Percentiles rank a stretch among this genome's conserved stretches.
phyloP scores from a whole-genome alignment of 2,329 filamentous ascomycete genomes.

The Pseudocercospora fijiensis region DNA sequence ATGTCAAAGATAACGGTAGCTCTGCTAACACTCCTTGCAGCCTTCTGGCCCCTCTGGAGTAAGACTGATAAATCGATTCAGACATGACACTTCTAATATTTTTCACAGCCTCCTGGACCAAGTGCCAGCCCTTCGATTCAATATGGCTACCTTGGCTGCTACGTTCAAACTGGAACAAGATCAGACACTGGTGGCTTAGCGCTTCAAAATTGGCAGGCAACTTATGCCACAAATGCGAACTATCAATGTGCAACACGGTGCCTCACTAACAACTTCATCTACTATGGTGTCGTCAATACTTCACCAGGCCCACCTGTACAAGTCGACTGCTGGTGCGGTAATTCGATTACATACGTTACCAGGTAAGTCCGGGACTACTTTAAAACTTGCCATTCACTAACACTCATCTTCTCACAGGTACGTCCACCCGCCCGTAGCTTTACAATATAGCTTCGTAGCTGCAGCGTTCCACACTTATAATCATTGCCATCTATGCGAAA shows the following conservation, averaged over 20 bases:
- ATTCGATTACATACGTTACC: slow-evolving; percentile 30
- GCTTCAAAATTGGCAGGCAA: slow-evolving; percentile 25
- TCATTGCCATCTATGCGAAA: slow-evolving; percentile 34
- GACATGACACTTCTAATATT: not conserved
- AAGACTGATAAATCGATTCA: not conserved
- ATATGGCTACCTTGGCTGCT: slow-evolving; percentile 36
- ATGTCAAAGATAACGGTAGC: no score
- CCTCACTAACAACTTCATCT: slow-evolving; percentile 20
- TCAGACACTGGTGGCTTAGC: slow-evolving; percentile 29
- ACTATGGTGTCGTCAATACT: slow-evolving; percentile 33
- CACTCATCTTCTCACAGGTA: not conserved
- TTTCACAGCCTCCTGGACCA: slow-evolving; percentile 12
- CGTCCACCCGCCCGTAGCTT: not conserved
- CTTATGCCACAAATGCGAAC: slow-evolving; percentile 26
- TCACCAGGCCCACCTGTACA: slow-evolving; percentile 12
- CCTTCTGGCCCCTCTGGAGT: not conserved
- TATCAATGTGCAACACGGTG: slow-evolving; percentile 28
- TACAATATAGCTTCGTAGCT: slow-evolving; percentile 2
- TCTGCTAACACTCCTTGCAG: not conserved
- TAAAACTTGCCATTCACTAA: not conserved
- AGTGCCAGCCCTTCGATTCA: slow-evolving; percentile 14
- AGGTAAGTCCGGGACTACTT: slow-evolving; percentile 15
- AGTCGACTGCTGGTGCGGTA: slow-evolving; percentile 35
- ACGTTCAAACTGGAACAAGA: slow-evolving; percentile 30
- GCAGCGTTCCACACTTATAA: slow-evolving; percentile 20